phyloP scores from a whole-genome alignment of 1,139 yeast genomes.

The Diutina catenulata region DNA sequence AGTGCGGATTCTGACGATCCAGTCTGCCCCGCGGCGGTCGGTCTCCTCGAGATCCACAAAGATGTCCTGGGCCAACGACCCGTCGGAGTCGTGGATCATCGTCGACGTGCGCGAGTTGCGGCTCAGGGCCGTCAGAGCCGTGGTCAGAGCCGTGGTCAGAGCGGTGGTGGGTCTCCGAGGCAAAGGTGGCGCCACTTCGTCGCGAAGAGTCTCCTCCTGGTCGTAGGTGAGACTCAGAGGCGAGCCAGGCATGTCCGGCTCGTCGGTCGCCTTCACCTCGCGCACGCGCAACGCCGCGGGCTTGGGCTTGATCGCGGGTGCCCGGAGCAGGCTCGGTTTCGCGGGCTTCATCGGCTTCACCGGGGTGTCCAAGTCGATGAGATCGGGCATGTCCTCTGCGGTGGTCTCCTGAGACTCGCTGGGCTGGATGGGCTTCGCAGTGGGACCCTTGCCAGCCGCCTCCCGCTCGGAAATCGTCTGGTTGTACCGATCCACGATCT shows the following conservation, averaged over 20 bases:
- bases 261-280: background rate
- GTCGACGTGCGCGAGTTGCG: constrained; percentile 11
- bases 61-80: constrained; percentile 10
- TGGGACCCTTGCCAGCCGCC: no score
- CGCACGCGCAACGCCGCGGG: no score
- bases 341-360: constrained; percentile 7
- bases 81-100: no score
- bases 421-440: no score
- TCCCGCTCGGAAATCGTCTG: constrained; percentile 11
- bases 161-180: constrained; percentile 7
- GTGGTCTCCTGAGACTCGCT: background rate
- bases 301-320: background rate
- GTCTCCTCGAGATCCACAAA: constrained; percentile 25
- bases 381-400: constrained; percentile 20
- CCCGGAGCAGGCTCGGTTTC: background rate
- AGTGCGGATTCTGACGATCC: constrained; percentile 33
- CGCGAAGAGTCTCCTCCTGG: constrained; percentile 8
- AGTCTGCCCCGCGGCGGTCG: constrained; percentile 36
- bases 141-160: constrained; percentile 8
- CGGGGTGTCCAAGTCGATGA: constrained; percentile 15
- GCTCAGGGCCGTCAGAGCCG: constrained; percentile 5
- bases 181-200: constrained; percentile 7
- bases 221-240: background rate
- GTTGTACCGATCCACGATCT: background rate
- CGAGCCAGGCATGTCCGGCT: background rate